phyloP scores from a whole-genome alignment of 768 basidiomycete genomes.

The Lactarius sanguifluus region DNA sequence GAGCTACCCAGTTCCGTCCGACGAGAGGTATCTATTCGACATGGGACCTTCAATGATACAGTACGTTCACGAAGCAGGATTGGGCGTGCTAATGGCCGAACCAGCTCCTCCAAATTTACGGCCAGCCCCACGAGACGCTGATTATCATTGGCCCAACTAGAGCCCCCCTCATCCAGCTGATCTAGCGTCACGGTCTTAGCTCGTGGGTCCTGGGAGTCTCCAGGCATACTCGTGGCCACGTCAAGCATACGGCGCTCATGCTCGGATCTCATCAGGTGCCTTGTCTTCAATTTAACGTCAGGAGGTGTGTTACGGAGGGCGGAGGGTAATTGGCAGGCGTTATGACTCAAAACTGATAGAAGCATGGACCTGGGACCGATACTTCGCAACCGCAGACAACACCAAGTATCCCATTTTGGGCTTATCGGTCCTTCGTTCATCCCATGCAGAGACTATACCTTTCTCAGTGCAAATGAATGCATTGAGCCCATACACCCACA shows the following conservation, averaged over 20 bases:
- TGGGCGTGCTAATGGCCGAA: neutral
- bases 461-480: neutral
- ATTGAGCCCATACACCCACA: neutral
- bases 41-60: neutral
- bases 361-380: neutral
- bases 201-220: neutral
- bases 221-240: neutral
- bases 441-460: neutral
- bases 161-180: neutral
- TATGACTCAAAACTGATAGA: neutral
- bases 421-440: neutral
- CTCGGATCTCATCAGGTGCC: neutral
- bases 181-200: neutral
- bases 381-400: neutral
- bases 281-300: neutral
- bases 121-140: too few species aligned
- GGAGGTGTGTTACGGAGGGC: neutral
- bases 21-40: neutral
- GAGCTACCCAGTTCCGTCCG: neutral
- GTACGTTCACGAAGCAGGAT: neutral
- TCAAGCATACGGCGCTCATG: neutral
- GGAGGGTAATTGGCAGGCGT: neutral
- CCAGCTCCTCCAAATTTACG: neutral
- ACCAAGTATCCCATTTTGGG: neutral
- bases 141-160: too few species aligned